Evolutionary conservation across 2,329 filamentous ascomycete species (phyloP).

Genomic region (Cladosporium sp.): DNA sequence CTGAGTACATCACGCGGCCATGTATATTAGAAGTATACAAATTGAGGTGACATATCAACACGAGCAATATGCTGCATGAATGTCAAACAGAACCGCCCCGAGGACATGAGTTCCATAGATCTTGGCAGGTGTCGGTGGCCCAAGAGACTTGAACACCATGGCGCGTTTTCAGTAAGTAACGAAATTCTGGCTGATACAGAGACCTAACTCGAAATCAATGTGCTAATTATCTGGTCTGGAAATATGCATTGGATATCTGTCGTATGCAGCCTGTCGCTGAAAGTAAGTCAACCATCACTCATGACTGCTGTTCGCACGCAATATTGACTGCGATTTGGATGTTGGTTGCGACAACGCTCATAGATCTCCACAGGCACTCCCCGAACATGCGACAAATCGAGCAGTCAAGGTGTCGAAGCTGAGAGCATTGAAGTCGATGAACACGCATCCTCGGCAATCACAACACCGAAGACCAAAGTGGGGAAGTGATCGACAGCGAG

Average conservation of each 20-base stretch:
- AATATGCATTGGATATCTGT: too few relatives aligned
- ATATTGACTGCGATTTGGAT: too few relatives aligned
- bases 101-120: too few relatives aligned
- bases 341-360: too few relatives aligned
- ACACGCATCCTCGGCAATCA: slow-evolving; percentile 13
- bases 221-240: too few relatives aligned
- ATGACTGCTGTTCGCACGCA: too few relatives aligned
- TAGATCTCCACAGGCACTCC: not conserved
- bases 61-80: not conserved
- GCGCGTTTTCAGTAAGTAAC: too few relatives aligned
- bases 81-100: too few relatives aligned
- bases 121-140: too few relatives aligned
- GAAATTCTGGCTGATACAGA: too few relatives aligned
- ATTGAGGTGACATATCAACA: not conserved
- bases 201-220: too few relatives aligned
- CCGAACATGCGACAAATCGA: not conserved
- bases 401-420: not conserved
- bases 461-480: slow-evolving; percentile 1
- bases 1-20: not conserved
- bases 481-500: slow-evolving; percentile 4
- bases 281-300: not conserved
- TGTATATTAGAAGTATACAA: not conserved
- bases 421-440: not conserved
- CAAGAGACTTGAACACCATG: too few relatives aligned
- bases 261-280: not conserved